Conservation (phyloP, 2,329 filamentous ascomycete species). For the Trichoderma asperellum region DNA sequence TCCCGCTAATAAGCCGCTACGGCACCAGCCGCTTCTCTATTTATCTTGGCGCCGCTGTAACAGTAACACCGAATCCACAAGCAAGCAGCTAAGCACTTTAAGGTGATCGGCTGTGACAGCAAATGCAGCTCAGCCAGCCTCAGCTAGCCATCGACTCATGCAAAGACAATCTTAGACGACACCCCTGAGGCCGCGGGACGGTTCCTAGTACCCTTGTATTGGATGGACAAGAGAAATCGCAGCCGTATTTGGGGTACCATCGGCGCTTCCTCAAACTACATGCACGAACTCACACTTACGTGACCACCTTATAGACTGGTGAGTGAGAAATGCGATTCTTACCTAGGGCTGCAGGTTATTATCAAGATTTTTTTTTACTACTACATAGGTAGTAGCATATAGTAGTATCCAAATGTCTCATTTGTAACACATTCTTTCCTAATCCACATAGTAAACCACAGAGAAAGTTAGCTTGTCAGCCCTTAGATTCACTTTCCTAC, state of each 20-base stretch:
- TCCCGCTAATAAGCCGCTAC: conserved; percentile 18
- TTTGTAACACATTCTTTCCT: background rate
- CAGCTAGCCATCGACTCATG: background rate
- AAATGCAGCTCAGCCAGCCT: background rate
- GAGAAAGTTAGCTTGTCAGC: background rate
- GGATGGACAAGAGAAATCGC: background rate
- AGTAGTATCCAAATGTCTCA: background rate
- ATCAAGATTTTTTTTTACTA: background rate
- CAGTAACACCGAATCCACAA: conserved; percentile 4
- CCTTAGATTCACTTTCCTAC: background rate
- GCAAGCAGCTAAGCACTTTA: background rate
- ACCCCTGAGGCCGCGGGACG: background rate
- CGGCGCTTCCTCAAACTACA: background rate
- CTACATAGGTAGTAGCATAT: background rate
- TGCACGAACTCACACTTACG: background rate
- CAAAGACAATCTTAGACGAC: background rate
- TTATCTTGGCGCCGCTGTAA: background rate
- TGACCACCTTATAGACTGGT: background rate
- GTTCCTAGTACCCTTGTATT: background rate
- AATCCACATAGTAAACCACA: background rate
- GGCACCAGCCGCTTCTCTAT: conserved; percentile 21
- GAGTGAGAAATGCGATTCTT: background rate
- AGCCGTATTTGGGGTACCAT: background rate
- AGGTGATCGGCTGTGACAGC: background rate
- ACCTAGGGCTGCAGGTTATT: background rate